Percentiles rank a stretch among this genome's conserved stretches.
phyloP scores from a whole-genome alignment of 1,139 yeast species.

The Scheffersomyces stambukii region DNA sequence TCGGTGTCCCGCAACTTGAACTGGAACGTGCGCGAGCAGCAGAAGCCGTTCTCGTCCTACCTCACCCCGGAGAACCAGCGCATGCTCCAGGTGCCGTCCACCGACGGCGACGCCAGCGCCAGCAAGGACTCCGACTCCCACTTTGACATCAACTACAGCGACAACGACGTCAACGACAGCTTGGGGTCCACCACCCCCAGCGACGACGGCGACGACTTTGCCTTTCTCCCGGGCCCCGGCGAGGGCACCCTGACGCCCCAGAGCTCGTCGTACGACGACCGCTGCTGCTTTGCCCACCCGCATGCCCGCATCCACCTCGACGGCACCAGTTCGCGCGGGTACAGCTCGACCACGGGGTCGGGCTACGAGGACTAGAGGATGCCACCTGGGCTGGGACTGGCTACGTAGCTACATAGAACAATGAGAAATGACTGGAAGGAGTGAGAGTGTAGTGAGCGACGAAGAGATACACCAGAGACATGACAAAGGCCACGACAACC shows the following conservation, averaged over 20 bases:
- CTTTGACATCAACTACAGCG: slow-evolving; percentile 27
- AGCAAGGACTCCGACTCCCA: too few relatives aligned
- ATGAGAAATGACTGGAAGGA: background rate
- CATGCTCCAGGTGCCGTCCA: slow-evolving; percentile 4
- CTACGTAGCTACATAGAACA: too few relatives aligned
- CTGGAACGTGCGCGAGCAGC: slow-evolving; percentile 84
- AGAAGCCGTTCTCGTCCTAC: slow-evolving; percentile 54
- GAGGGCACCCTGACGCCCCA: slow-evolving; percentile 31
- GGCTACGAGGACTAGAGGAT: background rate
- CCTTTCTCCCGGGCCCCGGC: slow-evolving; percentile 23
- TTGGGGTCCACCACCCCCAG: slow-evolving; percentile 13
- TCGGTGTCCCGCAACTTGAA: slow-evolving; percentile 78
- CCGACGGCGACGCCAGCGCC: too few relatives aligned
- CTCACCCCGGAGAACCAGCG: slow-evolving; percentile 9
- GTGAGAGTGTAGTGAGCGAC: too few relatives aligned
- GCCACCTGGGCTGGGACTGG: too few relatives aligned
- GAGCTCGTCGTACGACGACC: slow-evolving; percentile 24
- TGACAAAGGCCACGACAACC: too few relatives aligned
- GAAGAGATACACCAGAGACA: too few relatives aligned
- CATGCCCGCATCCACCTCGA: slow-evolving; percentile 29
- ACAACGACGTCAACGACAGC: slow-evolving; percentile 15
- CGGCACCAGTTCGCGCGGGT: slow-evolving; percentile 8
- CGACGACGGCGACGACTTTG: slow-evolving; percentile 15
- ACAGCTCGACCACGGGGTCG: too few relatives aligned
- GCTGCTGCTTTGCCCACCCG: slow-evolving; percentile 39